Evolutionary conservation across 805 yeast species (phyloP).

Genomic region (Kodamaea neixiangensis): DNA sequence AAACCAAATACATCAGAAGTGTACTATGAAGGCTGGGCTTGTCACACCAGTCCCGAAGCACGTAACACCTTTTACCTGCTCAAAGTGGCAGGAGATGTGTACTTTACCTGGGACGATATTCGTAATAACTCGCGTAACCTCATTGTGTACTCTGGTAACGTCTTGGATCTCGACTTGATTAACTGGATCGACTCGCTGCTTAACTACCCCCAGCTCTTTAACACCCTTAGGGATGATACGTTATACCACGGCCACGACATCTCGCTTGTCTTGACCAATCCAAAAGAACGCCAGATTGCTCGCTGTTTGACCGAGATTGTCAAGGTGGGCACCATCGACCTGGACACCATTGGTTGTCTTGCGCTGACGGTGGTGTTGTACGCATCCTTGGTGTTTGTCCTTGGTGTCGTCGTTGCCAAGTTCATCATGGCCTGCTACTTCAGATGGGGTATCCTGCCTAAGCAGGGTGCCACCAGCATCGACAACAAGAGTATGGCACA

Average conservation of each 20-base stretch:
- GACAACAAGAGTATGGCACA: constrained; percentile 60
- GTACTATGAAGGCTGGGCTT: constrained; percentile 84
- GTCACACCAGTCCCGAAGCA: constrained; percentile 76
- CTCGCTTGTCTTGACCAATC: constrained; percentile 66
- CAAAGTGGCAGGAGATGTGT: constrained; percentile 69
- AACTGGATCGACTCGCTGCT: constrained; percentile 78
- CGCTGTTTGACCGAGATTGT: constrained; percentile 82
- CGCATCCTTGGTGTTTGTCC: constrained; percentile 79
- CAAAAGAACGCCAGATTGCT: constrained; percentile 70
- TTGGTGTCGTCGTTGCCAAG: constrained; percentile 75
- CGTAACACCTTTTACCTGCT: constrained; percentile 67
- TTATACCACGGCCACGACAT: constrained; percentile 77
- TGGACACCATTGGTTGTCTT: constrained; percentile 90
- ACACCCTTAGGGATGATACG: constrained; percentile 55
- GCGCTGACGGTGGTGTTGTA: constrained; percentile 84
- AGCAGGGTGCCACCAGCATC: constrained; percentile 75
- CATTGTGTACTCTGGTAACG: constrained; percentile 87
- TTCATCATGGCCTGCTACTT: constrained; percentile 87
- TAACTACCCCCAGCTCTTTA: constrained; percentile 71
- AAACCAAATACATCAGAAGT: constrained; percentile 60
- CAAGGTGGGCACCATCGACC: constrained; percentile 87
- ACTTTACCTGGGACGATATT: constrained; percentile 88
- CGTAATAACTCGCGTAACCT: constrained; percentile 67
- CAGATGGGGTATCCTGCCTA: constrained; percentile 70
- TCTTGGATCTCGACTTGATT: constrained; percentile 75